Evolutionary conservation across 805 yeast genomes (phyloP).

Genomic region (Pichia deserticola): DNA sequence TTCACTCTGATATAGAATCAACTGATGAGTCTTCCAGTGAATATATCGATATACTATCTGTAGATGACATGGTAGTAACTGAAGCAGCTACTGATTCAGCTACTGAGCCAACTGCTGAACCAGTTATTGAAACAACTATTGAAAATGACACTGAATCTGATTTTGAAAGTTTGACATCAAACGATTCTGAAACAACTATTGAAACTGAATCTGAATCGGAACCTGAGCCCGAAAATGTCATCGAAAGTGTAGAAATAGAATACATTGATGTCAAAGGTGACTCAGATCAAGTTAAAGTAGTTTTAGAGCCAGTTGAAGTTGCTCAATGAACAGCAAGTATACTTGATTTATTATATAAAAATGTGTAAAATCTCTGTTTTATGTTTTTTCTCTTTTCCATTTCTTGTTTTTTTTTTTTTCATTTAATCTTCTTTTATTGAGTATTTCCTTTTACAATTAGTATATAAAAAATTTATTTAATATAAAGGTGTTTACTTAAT

Average conservation of each 20-base stretch:
- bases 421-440: neutral
- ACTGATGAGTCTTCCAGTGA: neutral
- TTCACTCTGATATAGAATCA: neutral
- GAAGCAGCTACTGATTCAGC: neutral
- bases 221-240: too few relatives aligned
- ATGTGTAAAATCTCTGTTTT: neutral
- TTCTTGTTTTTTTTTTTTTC: neutral
- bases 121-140: too few relatives aligned
- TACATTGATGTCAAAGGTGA: neutral
- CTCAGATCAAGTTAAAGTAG: conserved; percentile 5
- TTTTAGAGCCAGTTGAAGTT: neutral
- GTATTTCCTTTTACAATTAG: neutral
- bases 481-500: too few relatives aligned
- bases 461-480: neutral
- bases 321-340: too few relatives aligned
- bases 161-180: too few relatives aligned
- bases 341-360: neutral
- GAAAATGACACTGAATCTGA: too few relatives aligned
- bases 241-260: neutral
- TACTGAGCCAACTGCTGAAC: too few relatives aligned
- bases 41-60: too few relatives aligned
- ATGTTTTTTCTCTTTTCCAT: neutral
- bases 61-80: neutral
- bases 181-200: neutral
- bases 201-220: neutral